Conservation (phyloP, 352 stramenopile genomes). For the Aphanomyces stellatus region DNA sequence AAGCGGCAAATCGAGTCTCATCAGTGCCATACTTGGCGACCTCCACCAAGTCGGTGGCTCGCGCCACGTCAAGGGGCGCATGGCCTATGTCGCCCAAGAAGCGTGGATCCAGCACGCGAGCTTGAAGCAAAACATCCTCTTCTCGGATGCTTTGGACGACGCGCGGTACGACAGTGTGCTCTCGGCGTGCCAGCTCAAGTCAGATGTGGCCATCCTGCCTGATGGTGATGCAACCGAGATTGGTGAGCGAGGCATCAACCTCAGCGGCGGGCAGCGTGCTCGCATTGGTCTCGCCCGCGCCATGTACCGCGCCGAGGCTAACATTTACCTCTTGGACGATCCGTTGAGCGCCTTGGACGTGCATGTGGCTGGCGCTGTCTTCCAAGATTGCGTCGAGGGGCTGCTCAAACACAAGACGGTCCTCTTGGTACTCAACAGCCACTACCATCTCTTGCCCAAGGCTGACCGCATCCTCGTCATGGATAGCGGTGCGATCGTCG, state of each 20-base stretch:
- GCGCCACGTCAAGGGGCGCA: conserved; percentile 14
- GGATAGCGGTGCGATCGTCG: conserved; percentile 80
- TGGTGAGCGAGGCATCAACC: conserved; percentile 77
- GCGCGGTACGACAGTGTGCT: conserved; percentile 32
- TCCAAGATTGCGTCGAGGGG: conserved; percentile 25
- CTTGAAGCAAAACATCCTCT: conserved; percentile 33
- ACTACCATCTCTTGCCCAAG: conserved; percentile 97
- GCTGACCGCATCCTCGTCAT: conserved; percentile 94
- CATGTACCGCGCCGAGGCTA: conserved; percentile 64
- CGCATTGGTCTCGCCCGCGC: conserved; percentile 86
- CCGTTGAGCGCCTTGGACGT: conserved; percentile 44
- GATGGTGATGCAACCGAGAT: conserved; percentile 28
- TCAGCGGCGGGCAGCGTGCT: conserved; percentile 78
- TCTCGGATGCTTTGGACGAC: conserved; percentile 24
- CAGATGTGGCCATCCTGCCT: conserved; percentile 57
- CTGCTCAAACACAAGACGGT: conserved; percentile 70
- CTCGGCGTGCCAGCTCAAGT: conserved; percentile 41
- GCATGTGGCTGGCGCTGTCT: conserved; percentile 37
- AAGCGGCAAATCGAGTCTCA: conserved; percentile 62
- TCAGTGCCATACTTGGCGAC: conserved; percentile 86
- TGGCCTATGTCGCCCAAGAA: conserved; percentile 30
- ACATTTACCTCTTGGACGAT: conserved; percentile 59
- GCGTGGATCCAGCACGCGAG: conserved; percentile 31
- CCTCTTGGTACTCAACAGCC: conserved; percentile 94
- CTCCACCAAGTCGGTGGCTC: conserved; percentile 57